A percentile compares a stretch with the other conserved stretches of the same genome.
Evolutionary conservation across 345 rosid species (phyloP).

Genomic region (Hypericum androsaemum): DNA sequence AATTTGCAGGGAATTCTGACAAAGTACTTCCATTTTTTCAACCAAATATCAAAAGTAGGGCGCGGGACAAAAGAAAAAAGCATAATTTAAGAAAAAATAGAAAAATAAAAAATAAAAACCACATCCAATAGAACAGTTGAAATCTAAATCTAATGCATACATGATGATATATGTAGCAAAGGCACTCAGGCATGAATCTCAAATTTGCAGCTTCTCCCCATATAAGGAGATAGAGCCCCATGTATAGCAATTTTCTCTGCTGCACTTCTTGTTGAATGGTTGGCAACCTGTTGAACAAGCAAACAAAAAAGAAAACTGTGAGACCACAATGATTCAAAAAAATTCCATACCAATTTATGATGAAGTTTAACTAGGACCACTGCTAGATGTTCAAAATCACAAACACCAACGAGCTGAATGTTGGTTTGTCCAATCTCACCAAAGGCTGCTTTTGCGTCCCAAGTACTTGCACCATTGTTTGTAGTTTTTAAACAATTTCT

Average conservation of each 20-base stretch:
- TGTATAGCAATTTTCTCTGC: conserved; percentile 4
- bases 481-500: conserved; percentile 50
- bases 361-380: too few relatives aligned
- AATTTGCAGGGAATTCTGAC: too few relatives aligned
- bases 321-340: neutral
- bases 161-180: conserved; percentile 1
- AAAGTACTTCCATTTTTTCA: too few relatives aligned
- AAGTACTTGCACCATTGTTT: conserved; percentile 61
- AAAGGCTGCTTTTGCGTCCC: conserved; percentile 58
- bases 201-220: conserved; percentile 3
- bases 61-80: too few relatives aligned
- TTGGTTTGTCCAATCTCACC: conserved; percentile 25
- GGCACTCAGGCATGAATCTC: conserved; percentile 2
- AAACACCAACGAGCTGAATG: neutral
- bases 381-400: too few relatives aligned
- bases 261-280: neutral
- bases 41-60: too few relatives aligned
- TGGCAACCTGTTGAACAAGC: neutral
- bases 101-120: too few relatives aligned
- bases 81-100: too few relatives aligned
- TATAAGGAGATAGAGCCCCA: conserved; percentile 2
- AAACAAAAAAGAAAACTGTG: neutral
- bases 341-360: neutral
- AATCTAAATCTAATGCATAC: neutral
- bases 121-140: too few relatives aligned